Conservation (phyloP, 345 rosid species). For the Noccaea bulbosa region DNA sequence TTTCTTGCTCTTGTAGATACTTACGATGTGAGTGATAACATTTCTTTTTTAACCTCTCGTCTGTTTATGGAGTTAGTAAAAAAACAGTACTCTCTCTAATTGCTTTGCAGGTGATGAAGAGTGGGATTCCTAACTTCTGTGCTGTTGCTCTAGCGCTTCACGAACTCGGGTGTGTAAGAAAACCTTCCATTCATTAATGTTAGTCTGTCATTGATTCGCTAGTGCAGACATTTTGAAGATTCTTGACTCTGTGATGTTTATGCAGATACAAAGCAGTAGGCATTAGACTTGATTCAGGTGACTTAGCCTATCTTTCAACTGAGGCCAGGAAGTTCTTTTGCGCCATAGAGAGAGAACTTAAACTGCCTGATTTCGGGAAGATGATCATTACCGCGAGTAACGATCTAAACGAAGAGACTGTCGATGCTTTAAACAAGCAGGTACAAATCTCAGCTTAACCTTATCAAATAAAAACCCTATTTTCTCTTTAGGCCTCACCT, state of each 20-base stretch:
- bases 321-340: constrained; percentile 75
- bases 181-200: neutral
- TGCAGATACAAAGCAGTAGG: constrained; percentile 87
- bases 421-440: constrained; percentile 96
- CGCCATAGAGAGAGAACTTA: constrained; percentile 72
- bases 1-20: constrained; percentile 95
- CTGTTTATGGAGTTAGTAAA: neutral
- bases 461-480: neutral
- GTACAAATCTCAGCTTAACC: constrained; percentile 42
- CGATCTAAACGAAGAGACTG: constrained; percentile 94
- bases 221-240: neutral
- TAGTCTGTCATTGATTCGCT: neutral
- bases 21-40: constrained; percentile 72
- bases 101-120: constrained; percentile 70
- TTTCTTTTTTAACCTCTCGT: neutral
- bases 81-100: neutral
- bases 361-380: constrained; percentile 69
- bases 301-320: constrained; percentile 84
- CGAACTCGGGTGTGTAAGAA: constrained; percentile 71
- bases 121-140: constrained; percentile 92
- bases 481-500: neutral
- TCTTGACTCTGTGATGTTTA: constrained; percentile 29
- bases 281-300: constrained; percentile 96
- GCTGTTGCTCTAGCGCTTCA: constrained; percentile 89
- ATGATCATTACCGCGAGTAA: constrained; percentile 86